These are phyloP conservation scores for Annulohypoxylon stygium DNA, from an alignment of 495 filamentous ascomycete genomes.

Conservation along the genomic window DNA sequence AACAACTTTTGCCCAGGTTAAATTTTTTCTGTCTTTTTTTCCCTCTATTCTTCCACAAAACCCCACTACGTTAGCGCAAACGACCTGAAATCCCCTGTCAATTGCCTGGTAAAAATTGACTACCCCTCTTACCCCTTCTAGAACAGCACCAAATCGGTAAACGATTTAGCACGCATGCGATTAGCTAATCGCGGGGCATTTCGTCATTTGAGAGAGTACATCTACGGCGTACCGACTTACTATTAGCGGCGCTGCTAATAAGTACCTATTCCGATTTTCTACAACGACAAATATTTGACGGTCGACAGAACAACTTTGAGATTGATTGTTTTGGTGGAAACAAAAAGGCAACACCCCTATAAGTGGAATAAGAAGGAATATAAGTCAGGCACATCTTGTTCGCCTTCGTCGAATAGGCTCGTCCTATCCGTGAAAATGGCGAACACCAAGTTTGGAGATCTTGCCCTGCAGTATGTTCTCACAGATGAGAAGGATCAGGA, in stretches of 20 bases:
- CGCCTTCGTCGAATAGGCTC: constrained; percentile 20
- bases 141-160: constrained; percentile 26
- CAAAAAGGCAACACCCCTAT: neutral
- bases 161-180: constrained; percentile 28
- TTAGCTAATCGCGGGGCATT: constrained; percentile 38
- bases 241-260: neutral
- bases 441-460: constrained; percentile 56
- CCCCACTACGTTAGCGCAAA: constrained; percentile 27
- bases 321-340: neutral
- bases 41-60: neutral
- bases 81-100: constrained; percentile 25
- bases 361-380: neutral
- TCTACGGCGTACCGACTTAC: neutral
- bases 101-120: constrained; percentile 20
- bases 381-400: neutral
- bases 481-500: constrained; percentile 56
- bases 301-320: neutral
- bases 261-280: neutral
- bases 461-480: constrained; percentile 64
- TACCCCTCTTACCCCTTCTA: constrained; percentile 49
- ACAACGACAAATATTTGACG: constrained; percentile 4
- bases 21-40: constrained; percentile 26
- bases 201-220: constrained; percentile 33
- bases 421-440: constrained; percentile 51
- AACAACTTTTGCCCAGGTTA: constrained; percentile 22